Evolutionary conservation across 2,329 filamentous ascomycete species (phyloP).

Genomic region (Sporothrix inflata): DNA sequence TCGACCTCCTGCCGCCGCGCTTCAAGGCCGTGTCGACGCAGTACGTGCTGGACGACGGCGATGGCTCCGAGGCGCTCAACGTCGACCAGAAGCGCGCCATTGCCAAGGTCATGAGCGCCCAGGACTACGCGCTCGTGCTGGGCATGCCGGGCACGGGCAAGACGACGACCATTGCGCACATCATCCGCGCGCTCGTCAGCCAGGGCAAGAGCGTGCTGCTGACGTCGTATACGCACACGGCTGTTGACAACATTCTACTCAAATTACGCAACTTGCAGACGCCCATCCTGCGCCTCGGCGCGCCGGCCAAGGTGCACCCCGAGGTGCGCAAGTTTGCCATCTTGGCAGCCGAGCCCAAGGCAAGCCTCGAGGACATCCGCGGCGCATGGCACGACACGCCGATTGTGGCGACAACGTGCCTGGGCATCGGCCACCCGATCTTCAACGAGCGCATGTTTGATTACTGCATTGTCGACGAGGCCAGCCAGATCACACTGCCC

Average conservation of each 20-base stretch:
- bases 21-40: constrained; percentile 71
- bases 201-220: constrained; percentile 91
- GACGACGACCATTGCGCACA: constrained; percentile 96
- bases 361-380: constrained; percentile 80
- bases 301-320: constrained; percentile 81
- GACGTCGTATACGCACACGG: constrained; percentile 95
- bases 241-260: constrained; percentile 95
- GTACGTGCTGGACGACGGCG: constrained; percentile 57
- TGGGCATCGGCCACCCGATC: constrained; percentile 85
- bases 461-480: constrained; percentile 98
- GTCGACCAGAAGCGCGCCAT: constrained; percentile 85
- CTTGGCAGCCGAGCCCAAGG: constrained; percentile 73
- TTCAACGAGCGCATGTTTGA: constrained; percentile 91
- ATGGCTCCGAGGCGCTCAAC: constrained; percentile 69
- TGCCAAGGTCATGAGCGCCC: constrained; percentile 91
- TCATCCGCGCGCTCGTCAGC: constrained; percentile 85
- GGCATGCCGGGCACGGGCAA: constrained; percentile 99
- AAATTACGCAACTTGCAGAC: constrained; percentile 75
- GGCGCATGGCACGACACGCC: constrained; percentile 82
- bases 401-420: constrained; percentile 91
- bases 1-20: constrained; percentile 72
- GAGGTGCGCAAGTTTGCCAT: constrained; percentile 85
- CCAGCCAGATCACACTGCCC: constrained; percentile 93
- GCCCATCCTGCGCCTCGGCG: constrained; percentile 81
- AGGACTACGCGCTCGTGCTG: constrained; percentile 94